Percentiles rank a stretch among this genome's conserved stretches.
phyloP scores from a whole-genome alignment of 1,284 basidiomycete species.

The Mrakiaceae sp. region DNA sequence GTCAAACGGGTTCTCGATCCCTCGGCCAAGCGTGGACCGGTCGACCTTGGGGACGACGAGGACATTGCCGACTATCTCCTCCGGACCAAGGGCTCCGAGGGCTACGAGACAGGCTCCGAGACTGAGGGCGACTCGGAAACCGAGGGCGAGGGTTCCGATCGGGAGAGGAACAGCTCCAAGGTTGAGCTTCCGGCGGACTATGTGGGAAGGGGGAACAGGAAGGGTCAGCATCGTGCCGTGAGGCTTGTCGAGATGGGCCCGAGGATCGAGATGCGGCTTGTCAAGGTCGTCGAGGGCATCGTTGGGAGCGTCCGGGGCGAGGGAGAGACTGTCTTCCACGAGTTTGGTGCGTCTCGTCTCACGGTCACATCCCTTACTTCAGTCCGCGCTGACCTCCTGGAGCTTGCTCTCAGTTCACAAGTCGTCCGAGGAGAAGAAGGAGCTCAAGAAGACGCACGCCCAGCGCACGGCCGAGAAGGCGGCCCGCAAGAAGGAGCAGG shows the following conservation, averaged over 20 bases:
- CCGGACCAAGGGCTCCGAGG: conserved; percentile 51
- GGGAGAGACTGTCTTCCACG: conserved; percentile 69
- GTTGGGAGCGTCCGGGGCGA: conserved; percentile 45
- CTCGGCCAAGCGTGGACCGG: conserved; percentile 27
- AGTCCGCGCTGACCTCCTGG: background rate
- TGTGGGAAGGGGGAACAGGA: conserved; percentile 85
- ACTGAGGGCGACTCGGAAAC: conserved; percentile 55
- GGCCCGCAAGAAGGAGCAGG: conserved; percentile 71
- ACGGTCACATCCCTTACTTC: background rate
- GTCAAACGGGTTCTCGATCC: conserved; percentile 67
- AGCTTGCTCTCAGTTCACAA: conserved; percentile 55
- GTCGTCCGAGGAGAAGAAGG: conserved; percentile 55
- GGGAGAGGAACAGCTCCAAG: conserved; percentile 32
- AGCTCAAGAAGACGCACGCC: conserved; percentile 59
- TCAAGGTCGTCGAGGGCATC: conserved; percentile 92
- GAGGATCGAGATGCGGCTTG: conserved; percentile 78
- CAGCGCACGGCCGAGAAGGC: conserved; percentile 62
- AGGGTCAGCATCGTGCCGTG: conserved; percentile 81
- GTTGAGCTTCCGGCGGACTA: conserved; percentile 84
- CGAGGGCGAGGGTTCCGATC: conserved; percentile 67
- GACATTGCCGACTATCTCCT: conserved; percentile 95
- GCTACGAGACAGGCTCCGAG: conserved; percentile 65
- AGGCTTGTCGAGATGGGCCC: conserved; percentile 89
- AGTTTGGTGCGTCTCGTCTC: conserved; percentile 53
- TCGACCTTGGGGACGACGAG: conserved; percentile 77